These are phyloP conservation scores for Paramecium octaurelia DNA, from an alignment of 73 alveolate species.

Conservation along the genomic window DNA sequence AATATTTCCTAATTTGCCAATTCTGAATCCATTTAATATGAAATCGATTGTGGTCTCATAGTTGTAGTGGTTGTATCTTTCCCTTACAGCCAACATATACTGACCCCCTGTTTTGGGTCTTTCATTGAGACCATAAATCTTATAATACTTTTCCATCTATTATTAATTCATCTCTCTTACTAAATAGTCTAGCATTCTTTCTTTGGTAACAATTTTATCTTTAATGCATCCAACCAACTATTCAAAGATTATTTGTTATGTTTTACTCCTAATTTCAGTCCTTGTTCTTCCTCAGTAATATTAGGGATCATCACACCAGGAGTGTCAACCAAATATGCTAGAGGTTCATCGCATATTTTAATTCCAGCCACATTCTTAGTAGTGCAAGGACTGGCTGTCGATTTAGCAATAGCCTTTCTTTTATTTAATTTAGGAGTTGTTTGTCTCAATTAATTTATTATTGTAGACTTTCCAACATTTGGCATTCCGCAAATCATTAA, in stretches of 20 bases:
- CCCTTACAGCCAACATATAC: slow-evolving; percentile 52
- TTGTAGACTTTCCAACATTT: slow-evolving; percentile 89
- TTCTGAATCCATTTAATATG: slow-evolving; percentile 77
- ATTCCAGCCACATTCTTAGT: slow-evolving; percentile 82
- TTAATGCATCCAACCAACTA: slow-evolving; percentile 73
- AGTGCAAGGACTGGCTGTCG: slow-evolving; percentile 83
- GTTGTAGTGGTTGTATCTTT: slow-evolving; percentile 61
- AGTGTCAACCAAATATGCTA: slow-evolving; percentile 79
- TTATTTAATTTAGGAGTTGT: slow-evolving; percentile 70
- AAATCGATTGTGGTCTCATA: slow-evolving; percentile 59
- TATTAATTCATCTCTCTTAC: slow-evolving; percentile 70
- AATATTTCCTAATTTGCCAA: slow-evolving; percentile 80
- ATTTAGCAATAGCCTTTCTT: slow-evolving; percentile 73
- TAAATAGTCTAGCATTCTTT: slow-evolving; percentile 69
- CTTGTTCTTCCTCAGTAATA: slow-evolving; percentile 70
- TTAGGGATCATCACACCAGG: slow-evolving; percentile 91
- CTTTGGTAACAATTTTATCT: slow-evolving; percentile 79
- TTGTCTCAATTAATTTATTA: slow-evolving; percentile 75
- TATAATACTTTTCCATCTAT: slow-evolving; percentile 62
- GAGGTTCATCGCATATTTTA: slow-evolving; percentile 77
- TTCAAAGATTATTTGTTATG: background rate
- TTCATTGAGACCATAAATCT: slow-evolving; percentile 64
- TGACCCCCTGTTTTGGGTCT: slow-evolving; percentile 70
- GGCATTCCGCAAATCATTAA: slow-evolving; percentile 91
- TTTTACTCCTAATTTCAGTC: slow-evolving; percentile 70